Evolutionary conservation across 192 early-diverging fungal genomes (phyloP).

Genomic region (Allomyces macrogynus): DNA sequence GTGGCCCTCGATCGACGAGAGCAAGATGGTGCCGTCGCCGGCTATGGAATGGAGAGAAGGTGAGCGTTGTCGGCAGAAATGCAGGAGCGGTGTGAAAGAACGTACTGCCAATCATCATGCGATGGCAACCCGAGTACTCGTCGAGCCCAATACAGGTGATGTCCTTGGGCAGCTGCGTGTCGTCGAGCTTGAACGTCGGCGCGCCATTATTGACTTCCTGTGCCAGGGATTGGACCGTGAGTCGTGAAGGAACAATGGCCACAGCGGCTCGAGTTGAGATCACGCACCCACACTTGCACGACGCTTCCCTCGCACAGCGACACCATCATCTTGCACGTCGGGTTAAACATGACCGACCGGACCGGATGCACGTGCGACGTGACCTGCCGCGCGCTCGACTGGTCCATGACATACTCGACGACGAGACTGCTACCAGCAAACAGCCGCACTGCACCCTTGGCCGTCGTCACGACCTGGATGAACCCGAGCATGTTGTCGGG

Average conservation of each 20-base stretch:
- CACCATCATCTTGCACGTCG: slow-evolving; percentile 21
- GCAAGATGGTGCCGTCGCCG: neutral
- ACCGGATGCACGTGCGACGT: slow-evolving; percentile 24
- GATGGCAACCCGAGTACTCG: slow-evolving; percentile 6
- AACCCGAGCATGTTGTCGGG: slow-evolving; percentile 19
- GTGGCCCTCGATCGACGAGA: neutral
- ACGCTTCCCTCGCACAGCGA: slow-evolving; percentile 22
- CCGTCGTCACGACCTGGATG: slow-evolving; percentile 14
- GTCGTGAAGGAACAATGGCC: too few species aligned
- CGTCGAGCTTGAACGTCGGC: slow-evolving; percentile 22
- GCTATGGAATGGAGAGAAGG: neutral
- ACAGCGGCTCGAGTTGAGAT: too few species aligned
- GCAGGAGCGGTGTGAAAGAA: neutral
- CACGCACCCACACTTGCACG: slow-evolving; percentile 32
- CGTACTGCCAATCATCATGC: slow-evolving; percentile 30
- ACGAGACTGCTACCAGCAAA: slow-evolving; percentile 12
- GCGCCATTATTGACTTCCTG: slow-evolving; percentile 20
- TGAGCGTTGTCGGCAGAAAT: too few species aligned
- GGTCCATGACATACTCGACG: slow-evolving; percentile 15
- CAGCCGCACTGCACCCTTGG: slow-evolving; percentile 7
- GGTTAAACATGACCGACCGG: slow-evolving; percentile 21
- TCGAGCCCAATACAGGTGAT: slow-evolving; percentile 33
- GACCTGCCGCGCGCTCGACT: neutral
- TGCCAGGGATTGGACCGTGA: too few species aligned
- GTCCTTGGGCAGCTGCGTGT: slow-evolving; percentile 22